Conservation (phyloP, 2,329 filamentous ascomycete genomes). For the Davidsoniella eucalypti region DNA sequence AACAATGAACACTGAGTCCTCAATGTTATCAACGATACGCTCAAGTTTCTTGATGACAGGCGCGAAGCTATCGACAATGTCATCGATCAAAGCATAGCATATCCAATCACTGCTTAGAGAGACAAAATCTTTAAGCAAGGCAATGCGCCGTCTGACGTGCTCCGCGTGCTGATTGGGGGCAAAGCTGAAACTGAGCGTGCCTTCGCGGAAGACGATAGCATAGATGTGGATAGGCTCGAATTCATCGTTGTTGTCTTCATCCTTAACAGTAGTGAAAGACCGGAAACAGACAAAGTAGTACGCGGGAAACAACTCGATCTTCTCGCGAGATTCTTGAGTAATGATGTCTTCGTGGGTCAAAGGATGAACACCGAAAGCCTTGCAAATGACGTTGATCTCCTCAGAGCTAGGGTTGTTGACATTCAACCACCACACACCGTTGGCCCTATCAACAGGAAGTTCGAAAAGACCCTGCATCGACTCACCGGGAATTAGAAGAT, state of each 20-base stretch:
- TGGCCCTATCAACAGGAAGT: constrained; percentile 41
- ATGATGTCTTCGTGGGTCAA: constrained; percentile 92
- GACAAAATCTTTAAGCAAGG: constrained; percentile 85
- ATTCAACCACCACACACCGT: constrained; percentile 98
- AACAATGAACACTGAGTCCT: constrained; percentile 88
- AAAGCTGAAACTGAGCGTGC: constrained; percentile 89
- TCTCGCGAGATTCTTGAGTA: constrained; percentile 89
- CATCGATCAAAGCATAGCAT: constrained; percentile 94
- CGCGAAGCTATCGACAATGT: constrained; percentile 92
- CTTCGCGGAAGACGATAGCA: constrained; percentile 90
- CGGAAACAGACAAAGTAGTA: constrained; percentile 98
- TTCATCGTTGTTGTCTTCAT: constrained; percentile 63
- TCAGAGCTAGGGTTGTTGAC: constrained; percentile 80
- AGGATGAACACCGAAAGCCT: constrained; percentile 89
- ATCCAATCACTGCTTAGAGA: constrained; percentile 95
- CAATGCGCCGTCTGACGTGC: constrained; percentile 81
- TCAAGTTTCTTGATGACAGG: constrained; percentile 81
- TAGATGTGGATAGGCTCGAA: constrained; percentile 94
- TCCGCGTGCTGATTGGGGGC: constrained; percentile 71
- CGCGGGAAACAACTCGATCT: constrained; percentile 91
- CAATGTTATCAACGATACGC: constrained; percentile 75
- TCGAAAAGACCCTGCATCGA: constrained; percentile 75
- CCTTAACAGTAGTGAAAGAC: constrained; percentile 67
- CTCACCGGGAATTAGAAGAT: constrained; percentile 76
- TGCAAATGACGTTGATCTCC: constrained; percentile 74